A percentile compares a stretch with the other conserved stretches of the same genome.
Evolutionary conservation across 495 filamentous ascomycete species (phyloP).

Genomic region (Rhypophila decipiens): DNA sequence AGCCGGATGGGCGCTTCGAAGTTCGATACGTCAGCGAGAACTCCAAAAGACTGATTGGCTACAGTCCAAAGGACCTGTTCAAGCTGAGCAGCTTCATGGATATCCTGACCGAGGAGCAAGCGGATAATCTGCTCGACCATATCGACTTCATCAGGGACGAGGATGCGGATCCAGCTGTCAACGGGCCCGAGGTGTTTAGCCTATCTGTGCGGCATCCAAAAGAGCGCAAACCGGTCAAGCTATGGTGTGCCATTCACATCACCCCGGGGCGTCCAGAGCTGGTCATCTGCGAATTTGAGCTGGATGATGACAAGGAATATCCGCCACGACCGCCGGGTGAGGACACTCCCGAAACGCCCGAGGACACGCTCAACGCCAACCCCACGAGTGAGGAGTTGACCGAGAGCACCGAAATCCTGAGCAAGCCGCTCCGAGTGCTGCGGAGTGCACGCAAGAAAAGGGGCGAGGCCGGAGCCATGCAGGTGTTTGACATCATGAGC

Average conservation of each 20-base stretch:
- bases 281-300: slow-evolving; percentile 87
- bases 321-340: slow-evolving; percentile 60
- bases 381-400: slow-evolving; percentile 67
- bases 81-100: slow-evolving; percentile 67
- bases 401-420: slow-evolving; percentile 66
- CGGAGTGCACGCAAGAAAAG: slow-evolving; percentile 69
- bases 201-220: slow-evolving; percentile 56
- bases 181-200: slow-evolving; percentile 84
- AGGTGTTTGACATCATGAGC: slow-evolving; percentile 87
- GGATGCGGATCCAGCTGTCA: slow-evolving; percentile 59
- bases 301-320: slow-evolving; percentile 71
- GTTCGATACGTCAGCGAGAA: slow-evolving; percentile 88
- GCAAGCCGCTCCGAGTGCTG: slow-evolving; percentile 71
- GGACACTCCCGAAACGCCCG: slow-evolving; percentile 50
- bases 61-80: slow-evolving; percentile 74
- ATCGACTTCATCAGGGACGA: slow-evolving; percentile 82
- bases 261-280: slow-evolving; percentile 58
- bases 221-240: slow-evolving; percentile 46
- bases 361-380: slow-evolving; percentile 64
- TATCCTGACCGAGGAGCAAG: slow-evolving; percentile 75
- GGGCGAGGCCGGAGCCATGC: slow-evolving; percentile 86
- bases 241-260: slow-evolving; percentile 88
- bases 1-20: slow-evolving; percentile 56
- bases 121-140: slow-evolving; percentile 76
- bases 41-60: slow-evolving; percentile 67